A percentile compares a stretch with the other conserved stretches of the same genome.
Evolutionary conservation across 441 rosid species (phyloP).

Genomic region (Pelargonium fulgidum): DNA sequence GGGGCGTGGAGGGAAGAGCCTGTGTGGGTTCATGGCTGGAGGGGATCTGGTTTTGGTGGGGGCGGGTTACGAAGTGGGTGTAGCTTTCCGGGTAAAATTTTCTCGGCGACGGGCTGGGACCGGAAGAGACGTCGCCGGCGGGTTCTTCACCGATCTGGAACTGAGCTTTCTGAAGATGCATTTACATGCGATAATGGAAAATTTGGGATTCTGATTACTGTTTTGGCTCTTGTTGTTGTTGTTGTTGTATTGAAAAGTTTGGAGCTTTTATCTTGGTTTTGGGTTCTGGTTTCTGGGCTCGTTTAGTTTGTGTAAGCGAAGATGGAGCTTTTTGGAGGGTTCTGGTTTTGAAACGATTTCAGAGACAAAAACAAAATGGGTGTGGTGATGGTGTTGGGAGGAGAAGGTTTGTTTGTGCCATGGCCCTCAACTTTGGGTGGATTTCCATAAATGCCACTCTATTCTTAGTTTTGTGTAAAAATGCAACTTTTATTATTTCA

Average conservation of each 20-base stretch:
- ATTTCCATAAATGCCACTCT: too few species aligned
- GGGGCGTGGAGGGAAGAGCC: slow-evolving; percentile 35
- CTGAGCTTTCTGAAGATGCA: not conserved
- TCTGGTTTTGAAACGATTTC: too few species aligned
- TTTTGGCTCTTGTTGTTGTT: not conserved
- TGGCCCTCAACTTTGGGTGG: too few species aligned
- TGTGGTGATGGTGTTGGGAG: too few species aligned
- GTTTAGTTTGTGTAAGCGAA: not conserved
- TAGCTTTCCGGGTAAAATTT: slow-evolving; percentile 19
- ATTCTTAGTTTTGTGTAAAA: too few species aligned
- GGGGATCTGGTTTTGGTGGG: slow-evolving; percentile 14
- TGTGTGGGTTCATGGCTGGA: slow-evolving; percentile 26
- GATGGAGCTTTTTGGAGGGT: too few species aligned
- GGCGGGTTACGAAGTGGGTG: slow-evolving; percentile 21
- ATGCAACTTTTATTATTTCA: too few species aligned
- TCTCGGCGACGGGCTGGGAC: not conserved
- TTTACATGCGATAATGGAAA: not conserved
- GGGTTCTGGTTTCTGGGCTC: not conserved
- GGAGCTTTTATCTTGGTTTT: not conserved
- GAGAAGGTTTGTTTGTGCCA: too few species aligned
- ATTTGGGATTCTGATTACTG: not conserved
- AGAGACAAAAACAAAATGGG: too few species aligned
- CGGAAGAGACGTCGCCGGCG: not conserved
- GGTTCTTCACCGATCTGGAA: not conserved
- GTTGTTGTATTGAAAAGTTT: not conserved